Conservation (phyloP, 768 basidiomycete genomes). For the Cytidiella melzeri region DNA sequence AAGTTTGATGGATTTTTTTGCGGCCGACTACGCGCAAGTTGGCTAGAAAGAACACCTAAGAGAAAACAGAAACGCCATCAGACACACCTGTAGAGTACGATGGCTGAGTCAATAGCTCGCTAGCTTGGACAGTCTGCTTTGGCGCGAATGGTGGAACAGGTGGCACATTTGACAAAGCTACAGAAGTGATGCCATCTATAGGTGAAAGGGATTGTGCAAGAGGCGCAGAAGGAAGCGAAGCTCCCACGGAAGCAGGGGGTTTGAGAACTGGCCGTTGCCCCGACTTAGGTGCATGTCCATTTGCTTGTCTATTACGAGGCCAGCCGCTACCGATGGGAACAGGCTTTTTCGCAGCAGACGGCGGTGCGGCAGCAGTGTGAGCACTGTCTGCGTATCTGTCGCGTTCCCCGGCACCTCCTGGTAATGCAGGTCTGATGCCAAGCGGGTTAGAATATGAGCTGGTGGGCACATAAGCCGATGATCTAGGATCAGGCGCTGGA, state of each 20-base stretch:
- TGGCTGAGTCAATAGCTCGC: too few relatives aligned
- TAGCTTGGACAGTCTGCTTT: too few relatives aligned
- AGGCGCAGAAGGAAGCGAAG: too few relatives aligned
- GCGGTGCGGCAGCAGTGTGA: background rate
- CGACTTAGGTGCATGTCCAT: background rate
- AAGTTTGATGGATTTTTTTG: too few relatives aligned
- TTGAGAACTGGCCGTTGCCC: background rate
- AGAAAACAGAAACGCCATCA: too few relatives aligned
- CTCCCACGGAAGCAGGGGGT: background rate
- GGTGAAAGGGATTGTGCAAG: too few relatives aligned
- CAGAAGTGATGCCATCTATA: too few relatives aligned
- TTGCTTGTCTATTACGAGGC: slow-evolving; percentile 29
- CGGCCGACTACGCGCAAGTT: too few relatives aligned
- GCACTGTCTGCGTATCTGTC: background rate
- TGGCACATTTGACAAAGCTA: too few relatives aligned
- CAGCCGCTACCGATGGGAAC: slow-evolving; percentile 45
- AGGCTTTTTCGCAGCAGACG: slow-evolving; percentile 32
- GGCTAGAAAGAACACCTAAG: too few relatives aligned
- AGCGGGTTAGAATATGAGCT: slow-evolving; percentile 48
- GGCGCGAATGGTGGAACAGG: too few relatives aligned
- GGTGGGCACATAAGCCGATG: slow-evolving; percentile 33
- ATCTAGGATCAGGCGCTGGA: slow-evolving; percentile 32
- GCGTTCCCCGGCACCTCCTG: background rate
- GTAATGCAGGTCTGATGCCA: slow-evolving; percentile 43
- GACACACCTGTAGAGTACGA: too few relatives aligned